Percentiles rank a stretch among this genome's conserved stretches.
phyloP scores from a whole-genome alignment of 2,329 filamentous ascomycete species.

The Onygenales sp. region DNA sequence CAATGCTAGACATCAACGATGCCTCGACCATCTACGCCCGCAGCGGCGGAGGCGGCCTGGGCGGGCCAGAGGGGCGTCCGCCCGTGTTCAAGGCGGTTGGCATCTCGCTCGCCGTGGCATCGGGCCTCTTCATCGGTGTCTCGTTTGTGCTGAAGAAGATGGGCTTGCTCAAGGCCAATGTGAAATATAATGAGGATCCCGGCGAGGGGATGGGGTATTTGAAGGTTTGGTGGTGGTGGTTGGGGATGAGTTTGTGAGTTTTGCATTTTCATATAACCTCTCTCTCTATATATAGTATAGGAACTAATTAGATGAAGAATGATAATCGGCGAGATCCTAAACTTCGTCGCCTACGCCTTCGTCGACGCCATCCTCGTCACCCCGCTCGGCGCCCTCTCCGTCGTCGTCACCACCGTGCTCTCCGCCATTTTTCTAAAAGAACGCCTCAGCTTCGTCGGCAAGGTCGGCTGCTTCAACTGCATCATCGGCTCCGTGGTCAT shows the following conservation, averaged over 20 bases:
- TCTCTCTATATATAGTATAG: background rate
- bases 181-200: conserved; percentile 91
- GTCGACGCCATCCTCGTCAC: conserved; percentile 95
- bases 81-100: conserved; percentile 73
- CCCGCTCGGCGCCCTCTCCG: conserved; percentile 78
- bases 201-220: conserved; percentile 96
- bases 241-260: conserved; percentile 37
- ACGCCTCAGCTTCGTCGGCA: conserved; percentile 86
- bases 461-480: conserved; percentile 90
- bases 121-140: conserved; percentile 83
- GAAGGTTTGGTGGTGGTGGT: conserved; percentile 93
- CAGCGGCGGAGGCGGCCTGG: conserved; percentile 22
- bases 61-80: conserved; percentile 32
- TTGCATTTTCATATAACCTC: background rate
- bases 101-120: conserved; percentile 73
- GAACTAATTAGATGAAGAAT: conserved; percentile 65
- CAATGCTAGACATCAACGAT: conserved; percentile 38
- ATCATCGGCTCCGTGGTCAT: conserved; percentile 91
- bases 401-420: conserved; percentile 83
- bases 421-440: conserved; percentile 96
- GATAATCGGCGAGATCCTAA: conserved; percentile 94
- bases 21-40: conserved; percentile 38
- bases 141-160: conserved; percentile 96
- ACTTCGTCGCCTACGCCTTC: conserved; percentile 94
- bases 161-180: conserved; percentile 81